Evolutionary conservation across 495 filamentous ascomycete species (phyloP).

Genomic region (Haplographium delicatum): DNA sequence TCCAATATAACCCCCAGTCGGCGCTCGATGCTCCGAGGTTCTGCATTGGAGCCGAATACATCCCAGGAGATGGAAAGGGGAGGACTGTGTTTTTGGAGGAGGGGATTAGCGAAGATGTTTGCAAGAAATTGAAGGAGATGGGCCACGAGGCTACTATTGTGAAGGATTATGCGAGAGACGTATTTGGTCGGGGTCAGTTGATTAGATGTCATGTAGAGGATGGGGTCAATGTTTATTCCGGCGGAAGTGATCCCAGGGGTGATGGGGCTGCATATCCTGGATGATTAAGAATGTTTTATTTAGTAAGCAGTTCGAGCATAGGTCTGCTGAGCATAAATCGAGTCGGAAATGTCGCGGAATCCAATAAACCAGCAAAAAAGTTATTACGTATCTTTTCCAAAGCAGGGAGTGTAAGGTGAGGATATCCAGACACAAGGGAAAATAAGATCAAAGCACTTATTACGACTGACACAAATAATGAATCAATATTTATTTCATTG

Average conservation of each 20-base stretch:
- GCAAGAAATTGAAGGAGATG: slow-evolving; percentile 57
- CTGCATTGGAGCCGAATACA: slow-evolving; percentile 65
- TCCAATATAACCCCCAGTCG: slow-evolving; percentile 78
- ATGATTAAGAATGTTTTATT: too few species aligned
- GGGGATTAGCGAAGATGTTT: slow-evolving; percentile 63
- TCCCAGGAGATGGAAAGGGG: slow-evolving; percentile 46
- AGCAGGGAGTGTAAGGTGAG: too few species aligned
- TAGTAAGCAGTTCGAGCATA: too few species aligned
- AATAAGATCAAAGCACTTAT: too few species aligned
- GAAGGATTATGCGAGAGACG: slow-evolving; percentile 56
- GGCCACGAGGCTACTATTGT: slow-evolving; percentile 74
- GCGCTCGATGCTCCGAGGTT: slow-evolving; percentile 87
- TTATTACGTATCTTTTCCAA: too few species aligned
- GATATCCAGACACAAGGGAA: too few species aligned
- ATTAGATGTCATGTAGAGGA: slow-evolving; percentile 72
- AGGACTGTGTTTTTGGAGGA: slow-evolving; percentile 76
- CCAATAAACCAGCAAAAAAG: too few species aligned
- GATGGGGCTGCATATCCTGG: slow-evolving; percentile 77
- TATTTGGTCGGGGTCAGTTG: slow-evolving; percentile 90
- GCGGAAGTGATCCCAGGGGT: slow-evolving; percentile 81
- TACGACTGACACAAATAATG: too few species aligned
- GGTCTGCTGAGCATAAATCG: too few species aligned
- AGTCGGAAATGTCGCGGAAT: too few species aligned
- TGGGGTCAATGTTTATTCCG: slow-evolving; percentile 66
- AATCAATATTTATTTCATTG: too few species aligned